Evolutionary conservation across 2,329 filamentous ascomycete genomes (phyloP).

Genomic region (Fusarium abutilonis): DNA sequence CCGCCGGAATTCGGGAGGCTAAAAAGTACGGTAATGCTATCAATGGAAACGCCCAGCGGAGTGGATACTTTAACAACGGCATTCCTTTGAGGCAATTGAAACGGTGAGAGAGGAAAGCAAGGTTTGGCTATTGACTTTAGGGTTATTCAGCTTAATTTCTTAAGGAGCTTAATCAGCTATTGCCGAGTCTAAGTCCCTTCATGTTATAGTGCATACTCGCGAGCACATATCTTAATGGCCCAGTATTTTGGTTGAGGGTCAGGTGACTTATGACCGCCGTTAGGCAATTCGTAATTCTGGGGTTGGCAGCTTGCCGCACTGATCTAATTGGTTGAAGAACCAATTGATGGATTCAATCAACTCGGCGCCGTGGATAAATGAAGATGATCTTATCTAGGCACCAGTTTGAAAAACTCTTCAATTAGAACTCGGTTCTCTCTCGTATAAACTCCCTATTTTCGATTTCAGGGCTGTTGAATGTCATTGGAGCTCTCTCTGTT

Average conservation of each 20-base stretch:
- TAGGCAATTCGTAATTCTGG: slow-evolving; percentile 15
- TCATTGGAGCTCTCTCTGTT: background rate
- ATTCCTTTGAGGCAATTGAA: slow-evolving; percentile 17
- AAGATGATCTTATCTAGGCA: background rate
- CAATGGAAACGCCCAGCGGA: background rate
- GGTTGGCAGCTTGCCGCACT: slow-evolving; percentile 3
- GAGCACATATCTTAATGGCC: background rate
- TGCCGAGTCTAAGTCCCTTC: background rate
- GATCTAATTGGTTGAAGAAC: slow-evolving; percentile 10
- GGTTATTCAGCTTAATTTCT: too few relatives aligned
- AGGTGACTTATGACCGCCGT: slow-evolving; percentile 11
- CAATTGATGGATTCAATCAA: slow-evolving; percentile 3
- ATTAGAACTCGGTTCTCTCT: slow-evolving; percentile 1
- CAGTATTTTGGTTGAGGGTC: slow-evolving; percentile 5
- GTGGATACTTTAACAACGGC: slow-evolving; percentile 24
- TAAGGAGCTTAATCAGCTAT: background rate
- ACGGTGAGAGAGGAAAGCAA: slow-evolving; percentile 21
- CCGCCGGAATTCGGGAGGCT: slow-evolving; percentile 28
- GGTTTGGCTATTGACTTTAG: background rate
- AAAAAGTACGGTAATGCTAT: slow-evolving; percentile 4
- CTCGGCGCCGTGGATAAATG: background rate
- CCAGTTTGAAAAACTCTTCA: slow-evolving; percentile 17
- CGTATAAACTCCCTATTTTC: background rate
- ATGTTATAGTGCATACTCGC: slow-evolving; percentile 5
- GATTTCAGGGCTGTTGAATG: background rate